These are phyloP conservation scores for Saitozyma podzolica DNA, from an alignment of 768 basidiomycete genomes.

Conservation along the genomic window DNA sequence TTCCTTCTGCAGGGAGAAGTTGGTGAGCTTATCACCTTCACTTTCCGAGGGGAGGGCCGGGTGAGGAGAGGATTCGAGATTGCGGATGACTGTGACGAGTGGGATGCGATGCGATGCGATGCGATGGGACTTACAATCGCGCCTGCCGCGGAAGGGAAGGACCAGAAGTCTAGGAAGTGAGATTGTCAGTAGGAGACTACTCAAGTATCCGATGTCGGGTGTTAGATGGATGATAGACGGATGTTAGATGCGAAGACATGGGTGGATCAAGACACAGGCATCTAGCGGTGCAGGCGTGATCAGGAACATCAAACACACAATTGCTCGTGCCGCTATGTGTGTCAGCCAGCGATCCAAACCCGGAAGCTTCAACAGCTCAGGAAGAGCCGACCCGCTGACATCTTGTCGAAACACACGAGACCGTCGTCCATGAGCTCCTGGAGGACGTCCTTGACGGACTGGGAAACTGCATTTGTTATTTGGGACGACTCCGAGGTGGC, in stretches of 20 bases:
- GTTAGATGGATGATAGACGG: not conserved
- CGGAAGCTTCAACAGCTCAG: not conserved
- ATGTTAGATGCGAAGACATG: not conserved
- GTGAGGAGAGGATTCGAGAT: not conserved
- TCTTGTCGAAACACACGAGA: slow-evolving; percentile 83
- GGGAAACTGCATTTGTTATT: slow-evolving; percentile 60
- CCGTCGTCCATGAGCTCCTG: slow-evolving; percentile 84
- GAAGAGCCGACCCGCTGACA: slow-evolving; percentile 49
- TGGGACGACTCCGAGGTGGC: no score
- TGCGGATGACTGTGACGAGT: not conserved
- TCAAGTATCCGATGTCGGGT: not conserved
- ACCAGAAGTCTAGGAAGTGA: slow-evolving; percentile 76
- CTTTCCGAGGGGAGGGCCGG: not conserved
- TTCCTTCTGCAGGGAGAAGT: slow-evolving; percentile 35
- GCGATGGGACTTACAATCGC: slow-evolving; percentile 60
- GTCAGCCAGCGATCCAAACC: not conserved
- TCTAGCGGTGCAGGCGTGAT: no score
- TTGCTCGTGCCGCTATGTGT: slow-evolving; percentile 72
- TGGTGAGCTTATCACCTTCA: not conserved
- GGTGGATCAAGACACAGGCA: not conserved
- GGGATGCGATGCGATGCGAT: not conserved
- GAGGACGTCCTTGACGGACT: slow-evolving; percentile 87
- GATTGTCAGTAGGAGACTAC: not conserved
- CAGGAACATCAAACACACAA: slow-evolving; percentile 57
- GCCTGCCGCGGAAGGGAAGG: slow-evolving; percentile 86